Percentiles rank a stretch among this genome's conserved stretches.
These are phyloP conservation scores for Synchytrium microbalum DNA, from an alignment of 371 early-diverging fungal genomes.

Conservation along the genomic window DNA sequence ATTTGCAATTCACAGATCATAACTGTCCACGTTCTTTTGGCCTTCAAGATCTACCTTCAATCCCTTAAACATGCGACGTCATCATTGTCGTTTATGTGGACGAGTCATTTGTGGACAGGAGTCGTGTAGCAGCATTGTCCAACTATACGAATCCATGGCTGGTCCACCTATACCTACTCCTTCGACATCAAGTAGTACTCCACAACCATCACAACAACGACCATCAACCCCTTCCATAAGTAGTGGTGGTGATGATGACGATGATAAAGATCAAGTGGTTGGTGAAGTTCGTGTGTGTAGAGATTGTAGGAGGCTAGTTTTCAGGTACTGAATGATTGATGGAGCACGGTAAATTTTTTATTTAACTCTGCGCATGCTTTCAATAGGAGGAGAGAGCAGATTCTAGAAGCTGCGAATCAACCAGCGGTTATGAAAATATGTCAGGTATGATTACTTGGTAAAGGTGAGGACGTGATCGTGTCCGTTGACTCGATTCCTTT, in stretches of 20 bases:
- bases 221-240: too few relatives aligned
- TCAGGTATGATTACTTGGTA: conserved; percentile 12
- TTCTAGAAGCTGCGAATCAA: conserved; percentile 1
- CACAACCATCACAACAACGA: too few relatives aligned
- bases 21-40: too few relatives aligned
- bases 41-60: conserved; percentile 23
- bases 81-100: conserved; percentile 39
- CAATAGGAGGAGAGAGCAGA: conserved; percentile 14
- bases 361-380: not conserved
- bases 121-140: not conserved
- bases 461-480: not conserved
- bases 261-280: not conserved
- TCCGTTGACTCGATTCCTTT: not conserved
- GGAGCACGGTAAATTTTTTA: not conserved
- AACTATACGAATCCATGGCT: not conserved
- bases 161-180: not conserved
- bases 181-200: not conserved
- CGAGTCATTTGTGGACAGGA: not conserved
- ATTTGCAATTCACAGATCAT: not conserved
- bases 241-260: not conserved
- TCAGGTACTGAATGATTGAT: conserved; percentile 12
- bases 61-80: conserved; percentile 25
- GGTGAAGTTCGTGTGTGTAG: conserved; percentile 25
- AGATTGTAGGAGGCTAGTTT: conserved; percentile 24
- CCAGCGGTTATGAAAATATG: conserved; percentile 18